A percentile compares a stretch with the other conserved stretches of the same genome.
These are phyloP conservation scores for Trichoderma polysporum DNA, from an alignment of 2,329 filamentous ascomycete species.

Conservation along the genomic window DNA sequence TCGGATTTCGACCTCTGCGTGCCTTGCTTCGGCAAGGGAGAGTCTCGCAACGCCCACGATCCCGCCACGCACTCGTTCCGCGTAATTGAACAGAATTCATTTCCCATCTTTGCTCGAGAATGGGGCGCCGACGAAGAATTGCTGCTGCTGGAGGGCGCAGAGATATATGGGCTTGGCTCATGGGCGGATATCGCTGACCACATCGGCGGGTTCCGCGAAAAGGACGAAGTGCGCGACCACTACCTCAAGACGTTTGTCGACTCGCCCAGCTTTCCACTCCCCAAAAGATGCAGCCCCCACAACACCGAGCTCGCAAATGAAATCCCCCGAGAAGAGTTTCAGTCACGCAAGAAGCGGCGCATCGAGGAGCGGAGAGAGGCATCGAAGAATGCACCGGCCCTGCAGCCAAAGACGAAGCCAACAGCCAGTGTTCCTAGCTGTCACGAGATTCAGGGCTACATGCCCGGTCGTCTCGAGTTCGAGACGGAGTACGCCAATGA, in stretches of 20 bases:
- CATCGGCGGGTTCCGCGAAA: slow-evolving; percentile 90
- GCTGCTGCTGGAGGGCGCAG: slow-evolving; percentile 87
- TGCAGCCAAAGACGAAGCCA: slow-evolving; percentile 90
- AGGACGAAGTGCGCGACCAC: slow-evolving; percentile 94
- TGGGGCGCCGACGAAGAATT: slow-evolving; percentile 98
- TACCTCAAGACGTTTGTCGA: slow-evolving; percentile 87
- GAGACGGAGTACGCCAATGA: slow-evolving; percentile 98
- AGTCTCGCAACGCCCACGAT: slow-evolving; percentile 78
- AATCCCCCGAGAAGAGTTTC: slow-evolving; percentile 88
- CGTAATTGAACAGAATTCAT: slow-evolving; percentile 97
- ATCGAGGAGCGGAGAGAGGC: slow-evolving; percentile 91
- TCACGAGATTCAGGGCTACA: slow-evolving; percentile 97
- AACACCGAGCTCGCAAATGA: slow-evolving; percentile 76
- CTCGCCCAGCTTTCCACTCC: slow-evolving; percentile 80
- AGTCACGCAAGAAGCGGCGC: slow-evolving; percentile 84
- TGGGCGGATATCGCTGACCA: slow-evolving; percentile 99
- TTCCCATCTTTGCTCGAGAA: slow-evolving; percentile 90
- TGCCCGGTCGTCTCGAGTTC: slow-evolving; percentile 96
- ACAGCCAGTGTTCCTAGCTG: slow-evolving; percentile 93
- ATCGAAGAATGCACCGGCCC: slow-evolving; percentile 77
- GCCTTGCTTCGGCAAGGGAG: slow-evolving; percentile 83
- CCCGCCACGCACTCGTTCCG: slow-evolving; percentile 83
- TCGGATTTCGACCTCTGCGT: slow-evolving; percentile 97
- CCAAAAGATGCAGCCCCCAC: slow-evolving; percentile 78
- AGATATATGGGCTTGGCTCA: slow-evolving; percentile 93